Evolutionary conservation across 192 early-diverging fungal species (phyloP).

Genomic region (Mortierella alpina): DNA sequence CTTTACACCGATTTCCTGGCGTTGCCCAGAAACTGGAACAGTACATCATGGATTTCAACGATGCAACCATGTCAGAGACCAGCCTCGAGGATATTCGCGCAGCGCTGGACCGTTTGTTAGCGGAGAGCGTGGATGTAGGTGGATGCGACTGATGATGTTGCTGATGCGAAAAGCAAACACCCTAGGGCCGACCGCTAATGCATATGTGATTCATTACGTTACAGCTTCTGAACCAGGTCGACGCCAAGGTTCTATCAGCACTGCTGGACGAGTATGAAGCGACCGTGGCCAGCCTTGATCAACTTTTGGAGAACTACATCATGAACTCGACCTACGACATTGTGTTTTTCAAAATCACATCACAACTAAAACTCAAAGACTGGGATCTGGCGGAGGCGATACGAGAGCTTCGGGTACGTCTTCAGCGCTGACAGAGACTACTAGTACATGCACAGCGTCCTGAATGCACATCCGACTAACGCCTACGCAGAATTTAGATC

Average conservation of each 20-base stretch:
- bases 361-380: constrained; percentile 52
- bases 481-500: constrained; percentile 52
- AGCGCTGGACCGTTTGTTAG: constrained; percentile 21
- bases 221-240: constrained; percentile 45
- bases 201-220: background rate
- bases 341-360: constrained; percentile 63
- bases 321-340: constrained; percentile 68
- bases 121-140: constrained; percentile 35
- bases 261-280: constrained; percentile 28
- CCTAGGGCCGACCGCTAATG: background rate
- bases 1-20: constrained; percentile 37
- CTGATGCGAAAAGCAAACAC: background rate
- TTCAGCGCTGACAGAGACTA: background rate
- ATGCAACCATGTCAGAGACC: constrained; percentile 22
- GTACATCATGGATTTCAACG: constrained; percentile 47
- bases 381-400: constrained; percentile 49
- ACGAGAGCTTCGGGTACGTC: constrained; percentile 39
- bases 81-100: constrained; percentile 34
- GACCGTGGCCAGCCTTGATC: constrained; percentile 30
- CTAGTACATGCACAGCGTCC: background rate
- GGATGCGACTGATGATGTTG: background rate
- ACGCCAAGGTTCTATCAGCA: constrained; percentile 9
- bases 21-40: constrained; percentile 33
- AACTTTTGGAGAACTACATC: constrained; percentile 57
- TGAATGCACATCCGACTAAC: background rate